phyloP scores from a whole-genome alignment of 192 early-diverging fungal genomes.

The Spizellomyces sp. region DNA sequence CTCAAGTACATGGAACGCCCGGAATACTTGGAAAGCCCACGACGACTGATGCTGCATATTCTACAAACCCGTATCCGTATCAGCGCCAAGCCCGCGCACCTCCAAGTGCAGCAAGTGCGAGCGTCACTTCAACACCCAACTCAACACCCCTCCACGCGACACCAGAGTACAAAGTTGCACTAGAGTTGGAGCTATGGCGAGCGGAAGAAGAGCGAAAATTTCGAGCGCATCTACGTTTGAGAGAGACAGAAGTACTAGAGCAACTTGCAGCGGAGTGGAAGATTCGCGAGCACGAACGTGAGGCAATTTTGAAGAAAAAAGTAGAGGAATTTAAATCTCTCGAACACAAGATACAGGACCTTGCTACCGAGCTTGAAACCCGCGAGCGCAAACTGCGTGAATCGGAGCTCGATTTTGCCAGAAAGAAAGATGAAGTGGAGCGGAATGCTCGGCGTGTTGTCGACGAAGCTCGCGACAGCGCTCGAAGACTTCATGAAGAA shows the following conservation, averaged over 20 bases:
- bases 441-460: slow-evolving; percentile 13
- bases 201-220: slow-evolving; percentile 48
- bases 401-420: slow-evolving; percentile 16
- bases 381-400: slow-evolving; percentile 30
- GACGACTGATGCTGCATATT: no score
- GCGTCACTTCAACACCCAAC: not conserved
- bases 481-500: slow-evolving; percentile 41
- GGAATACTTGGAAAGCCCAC: no score
- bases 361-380: slow-evolving; percentile 33
- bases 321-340: slow-evolving; percentile 32
- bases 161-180: slow-evolving; percentile 50
- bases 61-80: no score
- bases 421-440: slow-evolving; percentile 24
- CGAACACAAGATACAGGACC: slow-evolving; percentile 25
- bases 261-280: slow-evolving; percentile 41
- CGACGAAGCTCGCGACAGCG: slow-evolving; percentile 32
- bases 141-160: slow-evolving; percentile 40
- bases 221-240: slow-evolving; percentile 29
- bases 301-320: slow-evolving; percentile 18
- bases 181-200: slow-evolving; percentile 54
- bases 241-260: slow-evolving; percentile 36
- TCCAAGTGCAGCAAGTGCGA: not conserved
- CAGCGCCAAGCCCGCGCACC: no score
- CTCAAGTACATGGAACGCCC: no score
- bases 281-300: slow-evolving; percentile 40